Evolutionary conservation across 192 early-diverging fungal genomes (phyloP).

Genomic region (Podila horticola): DNA sequence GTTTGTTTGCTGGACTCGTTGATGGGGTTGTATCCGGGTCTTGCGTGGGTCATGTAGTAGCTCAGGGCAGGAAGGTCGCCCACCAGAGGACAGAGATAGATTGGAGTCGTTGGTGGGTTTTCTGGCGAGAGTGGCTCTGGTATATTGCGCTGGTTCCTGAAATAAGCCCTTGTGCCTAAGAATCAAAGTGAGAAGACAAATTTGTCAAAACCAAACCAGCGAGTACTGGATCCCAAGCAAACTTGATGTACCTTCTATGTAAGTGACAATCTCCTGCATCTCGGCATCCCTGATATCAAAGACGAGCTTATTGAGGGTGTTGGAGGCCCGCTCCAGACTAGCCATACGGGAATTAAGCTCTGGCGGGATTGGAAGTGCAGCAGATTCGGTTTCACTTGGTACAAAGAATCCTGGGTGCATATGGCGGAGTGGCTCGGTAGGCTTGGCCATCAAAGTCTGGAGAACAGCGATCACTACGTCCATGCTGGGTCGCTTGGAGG

Average conservation of each 20-base stretch:
- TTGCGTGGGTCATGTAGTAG: conserved; percentile 21
- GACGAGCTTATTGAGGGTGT: conserved; percentile 39
- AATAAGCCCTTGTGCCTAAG: conserved; percentile 24
- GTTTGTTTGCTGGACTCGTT: conserved; percentile 45
- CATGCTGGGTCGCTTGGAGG: conserved; percentile 42
- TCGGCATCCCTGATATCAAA: conserved; percentile 45
- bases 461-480: conserved; percentile 52
- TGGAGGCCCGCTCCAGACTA: conserved; percentile 31
- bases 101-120: conserved; percentile 44
- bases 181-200: background rate
- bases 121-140: conserved; percentile 17
- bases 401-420: conserved; percentile 27
- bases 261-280: conserved; percentile 33
- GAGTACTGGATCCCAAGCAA: background rate
- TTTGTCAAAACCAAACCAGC: background rate
- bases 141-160: conserved; percentile 3
- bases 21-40: conserved; percentile 31
- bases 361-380: conserved; percentile 39
- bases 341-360: conserved; percentile 35
- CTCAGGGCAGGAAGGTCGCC: conserved; percentile 35
- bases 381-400: conserved; percentile 26
- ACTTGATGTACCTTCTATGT: conserved; percentile 21
- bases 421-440: conserved; percentile 27
- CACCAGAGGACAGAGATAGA: conserved; percentile 44
- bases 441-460: conserved; percentile 38